phyloP scores from a whole-genome alignment of 2,329 filamentous ascomycete species.

The Hypoxylon sp. region DNA sequence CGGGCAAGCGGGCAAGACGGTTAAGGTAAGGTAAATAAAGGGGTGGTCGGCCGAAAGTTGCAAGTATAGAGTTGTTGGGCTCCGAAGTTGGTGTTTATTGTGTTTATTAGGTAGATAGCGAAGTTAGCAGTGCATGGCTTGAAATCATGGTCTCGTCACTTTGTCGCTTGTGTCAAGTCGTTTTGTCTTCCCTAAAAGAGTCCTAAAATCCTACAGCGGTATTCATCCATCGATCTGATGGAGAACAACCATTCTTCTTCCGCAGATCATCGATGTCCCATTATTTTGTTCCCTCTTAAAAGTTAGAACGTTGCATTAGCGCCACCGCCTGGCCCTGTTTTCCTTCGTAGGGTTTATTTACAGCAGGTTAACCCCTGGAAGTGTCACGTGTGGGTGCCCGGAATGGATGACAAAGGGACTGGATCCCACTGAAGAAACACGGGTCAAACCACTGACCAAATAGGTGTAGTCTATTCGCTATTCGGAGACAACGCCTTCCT shows the following conservation, averaged over 20 bases:
- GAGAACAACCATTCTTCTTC: conserved; percentile 20
- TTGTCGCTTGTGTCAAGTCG: conserved; percentile 14
- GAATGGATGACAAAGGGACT: conserved; percentile 29
- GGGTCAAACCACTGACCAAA: conserved; percentile 1
- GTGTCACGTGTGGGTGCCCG: conserved; percentile 31
- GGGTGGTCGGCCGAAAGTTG: conserved; percentile 36
- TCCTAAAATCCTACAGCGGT: conserved; percentile 22
- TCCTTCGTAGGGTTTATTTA: conserved; percentile 23
- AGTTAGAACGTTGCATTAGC: conserved; percentile 37
- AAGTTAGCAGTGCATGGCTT: conserved; percentile 39
- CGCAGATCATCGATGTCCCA: conserved; percentile 28
- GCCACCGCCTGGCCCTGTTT: conserved; percentile 26
- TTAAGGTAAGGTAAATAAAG: conserved; percentile 33
- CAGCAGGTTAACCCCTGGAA: conserved; percentile 16
- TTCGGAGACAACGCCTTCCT: conserved; percentile 25
- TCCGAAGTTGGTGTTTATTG: conserved; percentile 39
- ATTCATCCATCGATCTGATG: conserved; percentile 27
- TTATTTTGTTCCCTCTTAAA: conserved; percentile 21
- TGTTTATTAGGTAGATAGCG: conserved; percentile 40
- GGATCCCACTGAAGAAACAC: conserved; percentile 23
- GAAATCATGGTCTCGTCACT: conserved; percentile 37
- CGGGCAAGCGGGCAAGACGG: too few species aligned
- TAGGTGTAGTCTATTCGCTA: conserved; percentile 20
- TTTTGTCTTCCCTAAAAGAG: conserved; percentile 8
- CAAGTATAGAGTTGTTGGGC: conserved; percentile 44